A percentile compares a stretch with the other conserved stretches of the same genome.
These are phyloP conservation scores for Daedaleopsis nitida DNA, from an alignment of 768 basidiomycete genomes.

Conservation along the genomic window DNA sequence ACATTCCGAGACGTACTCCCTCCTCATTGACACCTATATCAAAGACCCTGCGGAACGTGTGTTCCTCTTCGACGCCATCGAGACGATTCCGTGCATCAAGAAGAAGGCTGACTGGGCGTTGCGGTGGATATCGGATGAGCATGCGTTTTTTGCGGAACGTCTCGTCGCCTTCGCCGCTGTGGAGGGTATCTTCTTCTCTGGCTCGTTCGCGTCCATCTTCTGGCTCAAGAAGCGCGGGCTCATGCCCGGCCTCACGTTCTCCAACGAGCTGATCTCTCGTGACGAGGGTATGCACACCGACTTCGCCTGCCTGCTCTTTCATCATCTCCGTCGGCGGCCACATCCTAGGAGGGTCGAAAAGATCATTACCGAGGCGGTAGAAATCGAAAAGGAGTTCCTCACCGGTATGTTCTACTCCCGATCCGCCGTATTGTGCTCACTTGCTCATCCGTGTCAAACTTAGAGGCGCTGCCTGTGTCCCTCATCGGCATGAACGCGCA, in stretches of 20 bases:
- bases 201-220: slow-evolving; percentile 91
- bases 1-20: slow-evolving; percentile 95
- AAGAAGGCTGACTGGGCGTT: slow-evolving; percentile 96
- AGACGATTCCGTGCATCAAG: slow-evolving; percentile 91
- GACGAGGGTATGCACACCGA: slow-evolving; percentile 98
- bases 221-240: slow-evolving; percentile 97
- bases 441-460: neutral
- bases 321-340: slow-evolving; percentile 76
- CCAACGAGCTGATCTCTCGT: slow-evolving; percentile 93
- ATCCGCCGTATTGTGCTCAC: neutral
- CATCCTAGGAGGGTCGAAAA: slow-evolving; percentile 72
- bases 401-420: slow-evolving; percentile 49
- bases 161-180: slow-evolving; percentile 94
- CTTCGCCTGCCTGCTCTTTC: slow-evolving; percentile 90
- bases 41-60: slow-evolving; percentile 75
- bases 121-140: slow-evolving; percentile 83
- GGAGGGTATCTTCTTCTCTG: slow-evolving; percentile 96
- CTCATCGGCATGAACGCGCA: slow-evolving; percentile 91
- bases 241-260: slow-evolving; percentile 97
- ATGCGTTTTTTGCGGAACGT: slow-evolving; percentile 84
- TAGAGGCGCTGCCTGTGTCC: slow-evolving; percentile 81
- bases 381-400: slow-evolving; percentile 85
- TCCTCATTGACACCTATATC: slow-evolving; percentile 94
- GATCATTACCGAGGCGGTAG: slow-evolving; percentile 83
- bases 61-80: slow-evolving; percentile 89